A percentile compares a stretch with the other conserved stretches of the same genome.
Evolutionary conservation across 2,329 filamentous ascomycete genomes (phyloP).

Genomic region (Botrytis byssoidea): DNA sequence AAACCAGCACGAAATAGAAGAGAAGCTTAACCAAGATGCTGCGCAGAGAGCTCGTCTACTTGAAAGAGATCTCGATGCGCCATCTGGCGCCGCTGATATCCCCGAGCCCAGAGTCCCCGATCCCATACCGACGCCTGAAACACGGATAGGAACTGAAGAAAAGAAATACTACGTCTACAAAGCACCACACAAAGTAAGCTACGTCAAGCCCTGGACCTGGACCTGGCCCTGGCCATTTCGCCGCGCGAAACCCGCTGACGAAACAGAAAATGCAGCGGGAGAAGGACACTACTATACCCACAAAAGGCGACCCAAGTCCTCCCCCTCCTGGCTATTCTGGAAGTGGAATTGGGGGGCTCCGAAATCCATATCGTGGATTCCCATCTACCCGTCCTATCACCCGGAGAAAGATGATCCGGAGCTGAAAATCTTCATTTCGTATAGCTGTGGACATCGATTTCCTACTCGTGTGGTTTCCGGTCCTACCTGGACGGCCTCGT

Average conservation of each 20-base stretch:
- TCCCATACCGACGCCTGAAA: neutral
- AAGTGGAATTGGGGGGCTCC: slow-evolving; percentile 2
- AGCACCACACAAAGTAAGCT: neutral
- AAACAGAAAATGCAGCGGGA: neutral
- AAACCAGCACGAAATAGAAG: neutral
- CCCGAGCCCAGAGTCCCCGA: no score
- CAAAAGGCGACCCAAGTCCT: neutral
- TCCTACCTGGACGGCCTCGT: neutral
- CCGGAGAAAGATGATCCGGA: neutral
- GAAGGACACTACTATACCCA: neutral
- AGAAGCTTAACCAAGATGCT: neutral
- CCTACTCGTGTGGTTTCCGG: neutral
- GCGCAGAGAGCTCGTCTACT: neutral
- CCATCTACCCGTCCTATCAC: neutral
- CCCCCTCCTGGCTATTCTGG: neutral
- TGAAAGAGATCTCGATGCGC: neutral
- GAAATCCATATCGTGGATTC: neutral
- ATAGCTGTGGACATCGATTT: neutral
- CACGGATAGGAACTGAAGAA: neutral
- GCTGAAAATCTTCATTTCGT: neutral
- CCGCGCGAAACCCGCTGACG: neutral
- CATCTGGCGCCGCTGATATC: neutral
- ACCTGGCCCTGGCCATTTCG: neutral
- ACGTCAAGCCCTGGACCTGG: neutral
- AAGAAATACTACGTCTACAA: neutral